These are phyloP conservation scores for Acacia melanoxylon DNA, from an alignment of 306 rosid species.

Conservation along the genomic window DNA sequence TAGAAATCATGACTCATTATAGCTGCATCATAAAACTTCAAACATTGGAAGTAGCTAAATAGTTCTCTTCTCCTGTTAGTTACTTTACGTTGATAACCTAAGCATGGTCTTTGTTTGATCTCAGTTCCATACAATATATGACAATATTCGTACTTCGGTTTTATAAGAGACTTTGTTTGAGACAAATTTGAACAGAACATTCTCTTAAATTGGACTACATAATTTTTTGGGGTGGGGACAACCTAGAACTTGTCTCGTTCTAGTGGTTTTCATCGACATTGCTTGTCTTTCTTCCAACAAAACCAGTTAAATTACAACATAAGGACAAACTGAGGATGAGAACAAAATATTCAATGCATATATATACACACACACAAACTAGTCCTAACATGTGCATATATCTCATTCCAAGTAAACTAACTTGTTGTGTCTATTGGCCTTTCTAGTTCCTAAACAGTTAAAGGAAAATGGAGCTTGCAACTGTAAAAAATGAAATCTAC, in stretches of 20 bases:
- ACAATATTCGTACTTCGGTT: constrained; percentile 24
- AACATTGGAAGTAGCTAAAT: neutral
- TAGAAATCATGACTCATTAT: neutral
- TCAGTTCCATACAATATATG: neutral
- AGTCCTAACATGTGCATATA: constrained; percentile 8
- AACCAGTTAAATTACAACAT: constrained; percentile 16
- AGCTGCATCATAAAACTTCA: neutral
- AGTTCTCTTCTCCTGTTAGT: neutral
- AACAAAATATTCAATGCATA: constrained; percentile 14
- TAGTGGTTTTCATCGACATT: constrained; percentile 52
- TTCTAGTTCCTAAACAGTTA: neutral
- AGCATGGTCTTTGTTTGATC: constrained; percentile 10
- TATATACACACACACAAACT: neutral
- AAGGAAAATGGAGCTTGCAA: constrained; percentile 45
- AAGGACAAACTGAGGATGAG: constrained; percentile 32
- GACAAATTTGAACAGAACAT: neutral
- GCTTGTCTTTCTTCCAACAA: constrained; percentile 23
- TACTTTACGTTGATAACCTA: neutral
- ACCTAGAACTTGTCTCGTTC: constrained; percentile 38
- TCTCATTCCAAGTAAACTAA: constrained; percentile 16
- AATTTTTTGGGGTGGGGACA: constrained; percentile 31
- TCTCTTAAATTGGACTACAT: constrained; percentile 14
- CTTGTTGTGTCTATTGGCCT: neutral
- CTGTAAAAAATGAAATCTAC: constrained; percentile 48
- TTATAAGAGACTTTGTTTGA: constrained; percentile 21